Percentiles rank a stretch among this genome's conserved stretches.
Conservation (phyloP, 2,329 filamentous ascomycete genomes). For the Monilinia aucupariae region DNA sequence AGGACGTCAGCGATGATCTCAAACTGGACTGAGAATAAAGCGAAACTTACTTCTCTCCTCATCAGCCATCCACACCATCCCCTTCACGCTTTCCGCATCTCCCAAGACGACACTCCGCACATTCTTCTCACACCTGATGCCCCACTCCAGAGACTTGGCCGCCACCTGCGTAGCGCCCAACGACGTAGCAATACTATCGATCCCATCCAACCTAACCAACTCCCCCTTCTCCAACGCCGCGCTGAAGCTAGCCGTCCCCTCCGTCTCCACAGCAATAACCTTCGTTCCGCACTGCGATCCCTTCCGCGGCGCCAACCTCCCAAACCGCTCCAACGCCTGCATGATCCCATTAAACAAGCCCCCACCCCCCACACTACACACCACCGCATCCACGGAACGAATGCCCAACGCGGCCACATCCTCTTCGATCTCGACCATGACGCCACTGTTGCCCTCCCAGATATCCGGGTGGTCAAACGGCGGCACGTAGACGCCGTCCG, state of each 20-base stretch:
- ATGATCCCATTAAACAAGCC: constrained; percentile 73
- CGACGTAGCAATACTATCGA: constrained; percentile 70
- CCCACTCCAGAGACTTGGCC: constrained; percentile 61
- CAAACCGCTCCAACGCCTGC: constrained; percentile 45
- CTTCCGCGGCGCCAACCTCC: constrained; percentile 8
- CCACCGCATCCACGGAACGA: constrained; percentile 55
- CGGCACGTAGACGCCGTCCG: constrained; percentile 56
- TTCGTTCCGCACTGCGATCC: not conserved
- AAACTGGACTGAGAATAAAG: not conserved
- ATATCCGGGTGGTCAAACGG: constrained; percentile 65
- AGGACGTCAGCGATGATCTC: not conserved
- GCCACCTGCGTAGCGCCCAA: constrained; percentile 71
- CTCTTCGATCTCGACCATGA: constrained; percentile 44
- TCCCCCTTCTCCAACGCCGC: constrained; percentile 21
- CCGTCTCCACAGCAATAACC: not conserved
- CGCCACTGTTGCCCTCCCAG: constrained; percentile 59
- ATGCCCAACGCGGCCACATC: constrained; percentile 32
- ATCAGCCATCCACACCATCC: constrained; percentile 70
- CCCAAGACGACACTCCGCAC: constrained; percentile 59
- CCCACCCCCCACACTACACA: constrained; percentile 77
- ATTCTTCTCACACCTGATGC: constrained; percentile 39
- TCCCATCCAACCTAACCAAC: constrained; percentile 60
- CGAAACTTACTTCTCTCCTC: constrained; percentile 53
- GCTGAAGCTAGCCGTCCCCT: not conserved
- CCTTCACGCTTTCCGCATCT: constrained; percentile 75